Evolutionary conservation across 1,284 basidiomycete genomes (phyloP).

Genomic region (Sphaerobolus stellatus): DNA sequence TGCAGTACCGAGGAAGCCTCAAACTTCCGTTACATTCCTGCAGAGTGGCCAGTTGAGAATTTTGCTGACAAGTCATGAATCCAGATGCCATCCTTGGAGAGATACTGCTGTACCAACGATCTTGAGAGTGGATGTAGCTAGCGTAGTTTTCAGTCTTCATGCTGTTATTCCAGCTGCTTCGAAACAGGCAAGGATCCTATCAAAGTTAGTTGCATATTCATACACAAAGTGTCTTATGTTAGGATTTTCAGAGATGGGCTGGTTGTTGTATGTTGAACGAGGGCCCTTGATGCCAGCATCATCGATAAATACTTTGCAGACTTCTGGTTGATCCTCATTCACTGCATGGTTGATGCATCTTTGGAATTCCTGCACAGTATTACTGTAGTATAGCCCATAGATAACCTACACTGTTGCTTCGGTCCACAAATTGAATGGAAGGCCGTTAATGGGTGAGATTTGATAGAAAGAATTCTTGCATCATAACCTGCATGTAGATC

Average conservation of each 20-base stretch:
- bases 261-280: constrained; percentile 20
- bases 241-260: constrained; percentile 21
- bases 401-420: constrained; percentile 9
- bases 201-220: constrained; percentile 33
- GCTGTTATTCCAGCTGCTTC: constrained; percentile 21
- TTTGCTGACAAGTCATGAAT: constrained; percentile 19
- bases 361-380: constrained; percentile 25
- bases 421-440: constrained; percentile 18
- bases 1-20: constrained; percentile 29
- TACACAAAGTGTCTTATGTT: constrained; percentile 32
- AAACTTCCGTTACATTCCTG: constrained; percentile 22
- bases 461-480: constrained; percentile 11
- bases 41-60: constrained; percentile 26
- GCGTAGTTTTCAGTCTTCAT: constrained; percentile 19
- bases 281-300: no score
- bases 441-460: constrained; percentile 25
- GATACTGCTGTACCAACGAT: constrained; percentile 23
- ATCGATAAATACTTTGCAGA: no score
- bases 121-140: constrained; percentile 15
- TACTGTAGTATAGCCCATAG: constrained; percentile 30
- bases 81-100: constrained; percentile 23
- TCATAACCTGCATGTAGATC: constrained; percentile 32
- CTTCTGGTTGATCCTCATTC: constrained; percentile 33
- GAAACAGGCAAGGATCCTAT: constrained; percentile 28
- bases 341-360: constrained; percentile 15